Base-by-base conservation (phyloP, 2,329 filamentous ascomycete species). In the Botrytis cinerea region DNA sequence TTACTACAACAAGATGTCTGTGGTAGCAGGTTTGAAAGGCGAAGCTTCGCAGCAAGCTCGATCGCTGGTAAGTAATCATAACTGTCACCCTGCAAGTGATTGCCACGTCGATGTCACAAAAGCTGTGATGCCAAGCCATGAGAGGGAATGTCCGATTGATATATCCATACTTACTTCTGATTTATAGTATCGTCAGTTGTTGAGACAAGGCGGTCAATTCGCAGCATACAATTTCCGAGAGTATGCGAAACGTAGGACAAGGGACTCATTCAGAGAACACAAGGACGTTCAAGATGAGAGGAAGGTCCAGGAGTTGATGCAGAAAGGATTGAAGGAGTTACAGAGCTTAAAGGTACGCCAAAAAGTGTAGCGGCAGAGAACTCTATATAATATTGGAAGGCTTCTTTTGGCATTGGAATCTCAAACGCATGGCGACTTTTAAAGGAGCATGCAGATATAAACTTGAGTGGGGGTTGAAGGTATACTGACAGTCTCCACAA, bases 181-280 rank as follows among this genome's bases (percentile, higher is more conserved):
- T 38, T 20, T 20, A n/a, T 45, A 97, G 95, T 98, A 97, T 84
- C 95, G 96, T 78, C 95, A 95, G 80, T 86, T 99, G 79, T 87
- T 98, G 80, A 92, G 95, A 79, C 92, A 96, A 83, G 91, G 94
- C 75, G 87, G 88, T 75, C 93, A 97, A 81, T 98, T 99, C 83
- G 89, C 94, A 75, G 90, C 92, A 78, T 99, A 98, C 87, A 99
- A 98, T 85, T 99, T 98, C 87, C 90, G 96, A 84, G 95, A 98
- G 83, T 99, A 99, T 84, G 95, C 96, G 71, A 92, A 91, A 84
- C 91, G 96, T 81, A 90, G 95, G 83, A 97, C 96, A 82, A 89
- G 89, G 82, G 96, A 98, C 85, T 91, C 93, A 7, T 99, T 98
- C 83, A 89, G 92, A 79, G 94, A 97, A 82, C 88, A 97, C 83